phyloP scores from a whole-genome alignment of 805 yeast species.

The Komagataella pseudopastoris region DNA sequence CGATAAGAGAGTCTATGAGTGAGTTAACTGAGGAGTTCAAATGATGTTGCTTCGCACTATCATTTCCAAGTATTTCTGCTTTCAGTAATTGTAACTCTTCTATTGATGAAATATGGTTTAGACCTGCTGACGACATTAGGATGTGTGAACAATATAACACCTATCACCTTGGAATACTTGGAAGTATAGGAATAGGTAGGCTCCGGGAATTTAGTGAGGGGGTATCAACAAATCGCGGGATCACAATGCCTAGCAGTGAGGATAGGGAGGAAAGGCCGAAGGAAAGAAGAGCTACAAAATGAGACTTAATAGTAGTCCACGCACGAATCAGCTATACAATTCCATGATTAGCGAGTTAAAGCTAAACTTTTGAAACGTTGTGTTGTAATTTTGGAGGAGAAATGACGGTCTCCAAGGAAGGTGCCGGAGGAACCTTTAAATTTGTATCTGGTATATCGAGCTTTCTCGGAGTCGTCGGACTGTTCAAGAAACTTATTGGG shows the following conservation, averaged over 20 bases:
- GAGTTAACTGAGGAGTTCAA: not conserved
- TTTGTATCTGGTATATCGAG: not conserved
- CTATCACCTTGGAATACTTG: not conserved
- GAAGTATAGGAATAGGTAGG: not conserved
- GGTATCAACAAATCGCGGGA: not conserved
- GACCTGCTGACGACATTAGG: not conserved
- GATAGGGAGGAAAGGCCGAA: no score
- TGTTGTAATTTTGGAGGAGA: not conserved
- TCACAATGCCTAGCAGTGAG: not conserved
- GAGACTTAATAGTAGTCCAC: not conserved
- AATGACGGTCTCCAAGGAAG: not conserved
- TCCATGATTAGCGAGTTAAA: not conserved
- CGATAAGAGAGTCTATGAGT: not conserved
- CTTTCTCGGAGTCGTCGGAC: not conserved
- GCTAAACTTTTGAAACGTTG: not conserved
- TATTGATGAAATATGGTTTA: not conserved
- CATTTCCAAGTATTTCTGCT: slow-evolving; percentile 15
- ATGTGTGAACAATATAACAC: not conserved
- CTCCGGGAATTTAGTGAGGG: no score
- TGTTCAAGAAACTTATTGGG: not conserved
- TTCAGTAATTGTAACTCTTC: slow-evolving; percentile 5
- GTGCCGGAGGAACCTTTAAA: not conserved
- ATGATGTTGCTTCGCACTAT: slow-evolving; percentile 12
- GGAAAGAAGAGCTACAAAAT: not conserved
- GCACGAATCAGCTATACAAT: not conserved